Base-by-base conservation (phyloP, 2,329 filamentous ascomycete species). In the Emericellopsis atlantica region DNA sequence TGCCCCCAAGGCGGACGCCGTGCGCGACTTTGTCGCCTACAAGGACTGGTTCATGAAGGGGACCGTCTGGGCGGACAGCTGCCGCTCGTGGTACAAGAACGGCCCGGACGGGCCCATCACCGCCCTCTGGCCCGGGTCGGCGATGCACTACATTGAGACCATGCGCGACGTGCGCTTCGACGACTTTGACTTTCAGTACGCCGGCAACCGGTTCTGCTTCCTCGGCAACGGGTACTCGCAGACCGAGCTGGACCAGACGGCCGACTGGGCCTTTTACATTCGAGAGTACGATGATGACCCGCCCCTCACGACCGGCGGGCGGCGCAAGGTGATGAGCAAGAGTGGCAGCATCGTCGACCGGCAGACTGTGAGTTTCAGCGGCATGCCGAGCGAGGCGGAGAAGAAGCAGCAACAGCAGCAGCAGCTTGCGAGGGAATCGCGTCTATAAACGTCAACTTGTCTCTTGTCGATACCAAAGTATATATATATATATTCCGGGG, bases 1-100 rank as follows among this genome's bases (percentile, higher is more conserved):
- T 33, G 51, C 60, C 8, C 62, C 71, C 10, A 69, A 69, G 48
- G 49, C 55, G 1, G 60, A 61, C 15, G 67, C 64, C 2, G 64
- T 74, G 7, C 52, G 55, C 10, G 73, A 75, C 45, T 76, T 76
- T 51, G 61, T 67, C 43, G 55, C 56, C 4, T 66, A 67, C 47
- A 58, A 57, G 23, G 59, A 67, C 32, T 54, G 61, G 43, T 59
- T 68, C 36, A 60, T 66, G 49, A 62, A 65, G 48, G 59, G 57
- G 10, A 56, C 59, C 1, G 59, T 64, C 1, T 71, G 62, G 54
- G 53, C 59, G 0, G 54, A 53, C 22, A 51, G 48, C 2, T 69
- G 65, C 44, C 56, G 57, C 39, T 64, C 59, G 26, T 72, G 67
- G 65, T 71, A 70, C 48, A 72, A 72, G 54, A 57, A 60, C 32